Evolutionary conservation across 75 land plant genomes (phyloP), one percentile per base, ranked within the genome.

Genomic region (Pinus albicaulis): DNA sequence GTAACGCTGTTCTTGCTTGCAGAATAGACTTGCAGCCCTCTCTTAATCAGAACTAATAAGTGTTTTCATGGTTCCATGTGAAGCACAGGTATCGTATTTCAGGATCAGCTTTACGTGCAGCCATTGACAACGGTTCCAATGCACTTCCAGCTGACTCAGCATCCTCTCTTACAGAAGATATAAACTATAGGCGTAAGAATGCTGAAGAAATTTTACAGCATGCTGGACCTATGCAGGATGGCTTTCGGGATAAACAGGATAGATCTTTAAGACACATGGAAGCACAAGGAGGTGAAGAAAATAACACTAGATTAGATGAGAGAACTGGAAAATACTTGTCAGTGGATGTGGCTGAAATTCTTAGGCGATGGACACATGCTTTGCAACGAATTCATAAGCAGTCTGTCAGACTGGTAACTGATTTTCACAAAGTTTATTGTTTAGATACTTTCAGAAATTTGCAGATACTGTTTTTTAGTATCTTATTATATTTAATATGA

Each of bases 341-440:
- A 23, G 84, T 94, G 68, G 99, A 98, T 80, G 93, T 98, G 20
- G 98, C 99, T 56, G 99, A 98, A 80, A 82, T 95, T 65, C 75
- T 98, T 11, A 88, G 99, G 70, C 91, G 98, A 24, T 98, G 99
- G 99, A 98, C 98, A 3, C 96, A 95, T 90, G 99, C 99, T 53
- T 90, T 98, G 70, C 99, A 98, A 62, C 94, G 99, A n/a, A 91
- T 98, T 31, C 99, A 98, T 82, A 98, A 94, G 77, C 98, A 98
- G 80, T 86, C 99, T 56, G 88, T 95, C 61, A 84, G 87, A 41
- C 58, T 98, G 98, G 99, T 98, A 81, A 55, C 59, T 56, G 58
- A 73, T 28, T 73, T 52, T 48, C 7, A 44, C 52, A 7, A 44
- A 44, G 52, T 44, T 44, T 44, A 44, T 48, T 48, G 53, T 48